Conservation (phyloP, 2,329 filamentous ascomycete genomes). For the Zasmidium citrigriseum region DNA sequence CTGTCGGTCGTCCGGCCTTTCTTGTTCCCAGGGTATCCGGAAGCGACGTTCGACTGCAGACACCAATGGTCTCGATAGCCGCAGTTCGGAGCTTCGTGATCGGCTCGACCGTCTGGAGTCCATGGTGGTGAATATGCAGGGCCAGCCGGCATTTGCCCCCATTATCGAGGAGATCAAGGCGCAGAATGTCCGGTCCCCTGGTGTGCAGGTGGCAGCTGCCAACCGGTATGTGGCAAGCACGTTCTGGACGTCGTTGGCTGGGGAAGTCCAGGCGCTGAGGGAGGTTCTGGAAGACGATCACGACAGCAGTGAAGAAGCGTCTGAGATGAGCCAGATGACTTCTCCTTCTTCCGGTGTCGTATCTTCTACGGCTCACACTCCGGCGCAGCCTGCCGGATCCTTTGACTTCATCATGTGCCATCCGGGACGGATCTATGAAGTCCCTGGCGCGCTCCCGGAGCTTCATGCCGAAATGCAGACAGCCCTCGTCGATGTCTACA, state of each 20-base stretch:
- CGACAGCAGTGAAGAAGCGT: not conserved
- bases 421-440: not conserved
- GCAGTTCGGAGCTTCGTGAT: not conserved
- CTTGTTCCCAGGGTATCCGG: not conserved
- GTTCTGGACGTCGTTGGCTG: not conserved
- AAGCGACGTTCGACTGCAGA: conserved; percentile 10
- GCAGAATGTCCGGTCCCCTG: not conserved
- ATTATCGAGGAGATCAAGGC: not conserved
- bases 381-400: not conserved
- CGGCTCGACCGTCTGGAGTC: not conserved
- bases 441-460: not conserved
- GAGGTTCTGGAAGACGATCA: not conserved
- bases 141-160: not conserved
- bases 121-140: not conserved
- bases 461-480: not conserved
- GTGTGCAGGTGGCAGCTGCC: conserved; percentile 1
- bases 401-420: conserved; percentile 1
- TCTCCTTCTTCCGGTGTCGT: not conserved
- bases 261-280: not conserved
- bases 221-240: not conserved
- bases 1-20: not conserved
- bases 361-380: not conserved
- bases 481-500: not conserved
- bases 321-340: conserved; percentile 1
- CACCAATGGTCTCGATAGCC: not conserved